Percentiles rank a stretch among this genome's conserved stretches.
These are phyloP conservation scores for Pseudogymnoascus sp. DNA, from an alignment of 2,329 filamentous ascomycete species.

Conservation along the genomic window DNA sequence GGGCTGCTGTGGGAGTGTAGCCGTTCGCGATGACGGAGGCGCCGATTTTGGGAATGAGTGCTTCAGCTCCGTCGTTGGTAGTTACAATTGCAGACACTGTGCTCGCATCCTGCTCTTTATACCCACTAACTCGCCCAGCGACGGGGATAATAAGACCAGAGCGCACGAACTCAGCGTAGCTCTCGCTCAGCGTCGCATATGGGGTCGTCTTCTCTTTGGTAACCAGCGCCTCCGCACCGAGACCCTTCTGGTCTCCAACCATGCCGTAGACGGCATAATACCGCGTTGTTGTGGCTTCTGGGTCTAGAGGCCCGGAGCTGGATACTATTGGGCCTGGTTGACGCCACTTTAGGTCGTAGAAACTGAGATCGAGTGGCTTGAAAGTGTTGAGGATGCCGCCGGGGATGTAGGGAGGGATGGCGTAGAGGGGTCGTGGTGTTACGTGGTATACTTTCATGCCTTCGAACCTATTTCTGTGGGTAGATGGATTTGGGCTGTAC, in stretches of 20 bases:
- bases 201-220: conserved; percentile 11
- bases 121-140: conserved; percentile 11
- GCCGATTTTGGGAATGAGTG: conserved; percentile 47
- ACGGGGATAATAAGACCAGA: conserved; percentile 19
- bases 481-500: conserved; percentile 17
- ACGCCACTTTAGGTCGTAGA: conserved; percentile 63
- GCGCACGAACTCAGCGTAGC: conserved; percentile 18
- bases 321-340: conserved; percentile 53
- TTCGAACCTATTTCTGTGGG: neutral
- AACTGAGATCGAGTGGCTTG: conserved; percentile 63
- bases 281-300: conserved; percentile 47
- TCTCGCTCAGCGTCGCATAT: conserved; percentile 21
- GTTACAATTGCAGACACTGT: conserved; percentile 14
- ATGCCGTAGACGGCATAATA: conserved; percentile 45
- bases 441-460: neutral
- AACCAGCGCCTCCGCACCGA: conserved; percentile 1
- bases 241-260: conserved; percentile 33
- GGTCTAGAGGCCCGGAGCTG: conserved; percentile 55
- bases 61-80: conserved; percentile 27
- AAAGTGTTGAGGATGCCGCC: conserved; percentile 39
- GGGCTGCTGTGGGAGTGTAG: conserved; percentile 57
- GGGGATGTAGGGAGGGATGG: neutral
- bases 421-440: neutral
- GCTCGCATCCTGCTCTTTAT: neutral
- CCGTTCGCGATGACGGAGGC: conserved; percentile 71